Evolutionary conservation across 2,329 filamentous ascomycete species (phyloP).

Genomic region (Pezicula carpinea): DNA sequence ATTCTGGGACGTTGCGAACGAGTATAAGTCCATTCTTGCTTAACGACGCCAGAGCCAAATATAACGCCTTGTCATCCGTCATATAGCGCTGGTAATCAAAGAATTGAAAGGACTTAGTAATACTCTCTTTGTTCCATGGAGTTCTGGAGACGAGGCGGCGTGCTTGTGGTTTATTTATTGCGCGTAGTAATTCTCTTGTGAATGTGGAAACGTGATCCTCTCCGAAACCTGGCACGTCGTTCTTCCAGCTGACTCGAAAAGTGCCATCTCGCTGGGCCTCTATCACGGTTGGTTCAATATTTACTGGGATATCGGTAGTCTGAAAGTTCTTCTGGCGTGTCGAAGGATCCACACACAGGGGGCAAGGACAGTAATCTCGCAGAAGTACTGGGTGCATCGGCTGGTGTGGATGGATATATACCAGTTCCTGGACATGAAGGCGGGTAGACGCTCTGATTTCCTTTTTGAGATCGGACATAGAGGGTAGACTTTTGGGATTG

Average conservation of each 20-base stretch:
- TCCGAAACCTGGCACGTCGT: slow-evolving; percentile 39
- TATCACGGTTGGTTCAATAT: slow-evolving; percentile 35
- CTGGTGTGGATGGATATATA: too few species aligned
- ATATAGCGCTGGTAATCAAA: slow-evolving; percentile 72
- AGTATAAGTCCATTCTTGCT: slow-evolving; percentile 69
- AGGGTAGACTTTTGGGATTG: too few species aligned
- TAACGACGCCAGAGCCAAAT: slow-evolving; percentile 57
- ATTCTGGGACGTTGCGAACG: slow-evolving; percentile 67
- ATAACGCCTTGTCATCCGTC: slow-evolving; percentile 49
- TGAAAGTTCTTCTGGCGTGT: slow-evolving; percentile 61
- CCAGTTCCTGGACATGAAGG: too few species aligned
- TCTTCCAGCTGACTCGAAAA: slow-evolving; percentile 50
- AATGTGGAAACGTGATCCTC: slow-evolving; percentile 22
- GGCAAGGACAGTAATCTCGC: slow-evolving; percentile 55
- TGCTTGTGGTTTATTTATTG: too few species aligned
- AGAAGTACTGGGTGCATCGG: slow-evolving; percentile 30
- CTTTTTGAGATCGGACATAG: too few species aligned
- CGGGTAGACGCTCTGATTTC: too few species aligned
- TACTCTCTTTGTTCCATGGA: slow-evolving; percentile 41
- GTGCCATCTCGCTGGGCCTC: slow-evolving; percentile 32
- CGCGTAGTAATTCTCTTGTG: slow-evolving; percentile 11
- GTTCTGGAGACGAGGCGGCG: slow-evolving; percentile 23
- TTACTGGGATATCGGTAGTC: slow-evolving; percentile 55
- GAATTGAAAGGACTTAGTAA: slow-evolving; percentile 45
- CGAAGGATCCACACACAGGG: slow-evolving; percentile 51